Percentiles rank a stretch among this genome's conserved stretches.
Evolutionary conservation across 306 rosid species (phyloP).

Genomic region (Acmispon strigosus): DNA sequence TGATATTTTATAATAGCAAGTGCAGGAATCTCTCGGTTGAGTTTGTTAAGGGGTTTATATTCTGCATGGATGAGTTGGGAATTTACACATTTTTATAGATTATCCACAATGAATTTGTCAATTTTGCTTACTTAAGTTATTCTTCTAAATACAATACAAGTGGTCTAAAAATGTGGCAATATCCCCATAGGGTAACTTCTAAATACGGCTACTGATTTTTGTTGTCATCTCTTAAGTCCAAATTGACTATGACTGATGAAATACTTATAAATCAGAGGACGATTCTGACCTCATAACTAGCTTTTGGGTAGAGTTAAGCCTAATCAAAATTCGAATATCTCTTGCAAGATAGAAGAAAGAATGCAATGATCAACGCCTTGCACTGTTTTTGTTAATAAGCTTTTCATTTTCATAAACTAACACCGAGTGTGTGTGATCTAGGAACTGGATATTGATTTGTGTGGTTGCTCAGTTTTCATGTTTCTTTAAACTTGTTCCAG

Average conservation of each 20-base stretch:
- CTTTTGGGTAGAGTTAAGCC: no score
- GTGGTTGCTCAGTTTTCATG: not conserved
- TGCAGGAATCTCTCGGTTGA: not conserved
- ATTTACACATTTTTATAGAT: not conserved
- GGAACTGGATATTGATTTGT: slow-evolving; percentile 1
- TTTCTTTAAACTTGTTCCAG: slow-evolving; percentile 37
- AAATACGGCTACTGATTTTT: not conserved
- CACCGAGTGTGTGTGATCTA: not conserved
- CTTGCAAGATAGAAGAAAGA: no score
- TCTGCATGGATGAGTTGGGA: not conserved
- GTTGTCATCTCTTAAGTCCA: not conserved
- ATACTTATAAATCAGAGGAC: no score
- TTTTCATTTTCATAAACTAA: not conserved
- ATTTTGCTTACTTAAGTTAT: not conserved
- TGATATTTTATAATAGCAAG: not conserved
- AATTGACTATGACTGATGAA: no score
- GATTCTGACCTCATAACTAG: no score
- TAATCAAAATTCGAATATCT: no score
- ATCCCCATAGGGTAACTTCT: not conserved
- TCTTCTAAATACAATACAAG: not conserved
- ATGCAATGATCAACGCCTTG: not conserved
- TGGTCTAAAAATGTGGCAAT: not conserved
- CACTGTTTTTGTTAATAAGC: not conserved
- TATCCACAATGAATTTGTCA: not conserved
- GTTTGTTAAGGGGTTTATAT: not conserved